Evolutionary conservation across 2,329 filamentous ascomycete genomes (phyloP), one percentile per base, ranked within the genome.

Genomic region (Trematosphaeria pertusa): DNA sequence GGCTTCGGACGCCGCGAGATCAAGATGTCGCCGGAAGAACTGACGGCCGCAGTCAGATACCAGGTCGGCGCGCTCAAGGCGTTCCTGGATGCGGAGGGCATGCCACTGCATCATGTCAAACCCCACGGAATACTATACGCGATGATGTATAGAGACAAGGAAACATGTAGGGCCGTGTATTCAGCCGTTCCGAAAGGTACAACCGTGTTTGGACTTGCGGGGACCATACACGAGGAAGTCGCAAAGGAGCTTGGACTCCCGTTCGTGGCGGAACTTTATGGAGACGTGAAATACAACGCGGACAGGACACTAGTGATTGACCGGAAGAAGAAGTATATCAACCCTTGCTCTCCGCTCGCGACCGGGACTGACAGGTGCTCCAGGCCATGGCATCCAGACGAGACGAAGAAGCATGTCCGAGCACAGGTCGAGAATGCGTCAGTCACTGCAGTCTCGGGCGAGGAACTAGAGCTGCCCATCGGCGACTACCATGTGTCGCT

Each of bases 1-100:
- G 85, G 85, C 7, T 87, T 87, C 56, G 85, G 85, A 2, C 74
- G 85, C 2, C 77, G 85, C 14, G 79, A 83, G 51, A 86, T 87
- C 65, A 79, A 81, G 34, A 75, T 87, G 57, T 70, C 75, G 1
- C 75, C 80, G 1, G 79, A 81, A 14, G 83, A 86, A 55, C 71
- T 83, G 50, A 81, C 80, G 1, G 81, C 82, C 6, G 78, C 81
- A 51, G 75, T 81, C 0, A 67, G 84, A 22, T 87, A 87, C 65
- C 85, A 87, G 60, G 78, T 87, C 24, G 85, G 85, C 2, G 83
- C 84, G 0, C 71, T 87, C 2, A 78, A 82, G 50, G 84, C 72
- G 1, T 83, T 87, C 50, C 71, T 87, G 2, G 78, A 82, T 24
- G 76, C 76, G 0, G 84, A 86, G 56, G 76, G 74, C 11, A 67